Conservation (phyloP, 2,329 filamentous ascomycete genomes). For the Fusarium camptoceras region DNA sequence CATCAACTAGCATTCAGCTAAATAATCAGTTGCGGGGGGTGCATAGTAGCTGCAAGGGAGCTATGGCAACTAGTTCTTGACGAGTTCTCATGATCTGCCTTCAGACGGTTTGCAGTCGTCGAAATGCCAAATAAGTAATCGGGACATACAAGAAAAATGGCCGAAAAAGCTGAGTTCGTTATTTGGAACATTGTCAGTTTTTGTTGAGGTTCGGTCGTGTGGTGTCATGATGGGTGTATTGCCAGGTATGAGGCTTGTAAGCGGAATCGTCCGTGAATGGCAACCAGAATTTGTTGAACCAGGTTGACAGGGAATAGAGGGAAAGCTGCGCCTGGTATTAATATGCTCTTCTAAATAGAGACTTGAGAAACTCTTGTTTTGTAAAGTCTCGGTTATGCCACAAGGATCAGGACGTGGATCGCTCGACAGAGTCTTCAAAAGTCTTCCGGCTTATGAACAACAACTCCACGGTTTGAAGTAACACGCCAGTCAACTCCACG, state of each 20-base stretch:
- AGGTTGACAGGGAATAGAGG: background rate
- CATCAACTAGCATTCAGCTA: conserved; percentile 2
- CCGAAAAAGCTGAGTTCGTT: background rate
- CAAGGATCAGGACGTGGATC: background rate
- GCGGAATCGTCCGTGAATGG: background rate
- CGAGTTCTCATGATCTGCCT: conserved; percentile 16
- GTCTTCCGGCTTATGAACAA: no score
- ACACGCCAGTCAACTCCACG: background rate
- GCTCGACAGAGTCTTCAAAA: background rate
- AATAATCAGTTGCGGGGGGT: conserved; percentile 1
- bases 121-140: background rate
- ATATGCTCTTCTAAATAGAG: background rate
- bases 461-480: no score
- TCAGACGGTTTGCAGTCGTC: background rate
- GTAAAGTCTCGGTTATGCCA: background rate
- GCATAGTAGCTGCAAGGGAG: background rate
- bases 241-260: background rate
- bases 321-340: no score
- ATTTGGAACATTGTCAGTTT: background rate
- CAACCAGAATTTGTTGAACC: background rate
- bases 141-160: background rate
- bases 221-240: conserved; percentile 22
- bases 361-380: background rate
- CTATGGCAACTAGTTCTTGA: background rate
- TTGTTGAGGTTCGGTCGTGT: background rate